These are phyloP conservation scores for Arctium minus DNA, from an alignment of 129 eudicot genomes.

Conservation along the genomic window DNA sequence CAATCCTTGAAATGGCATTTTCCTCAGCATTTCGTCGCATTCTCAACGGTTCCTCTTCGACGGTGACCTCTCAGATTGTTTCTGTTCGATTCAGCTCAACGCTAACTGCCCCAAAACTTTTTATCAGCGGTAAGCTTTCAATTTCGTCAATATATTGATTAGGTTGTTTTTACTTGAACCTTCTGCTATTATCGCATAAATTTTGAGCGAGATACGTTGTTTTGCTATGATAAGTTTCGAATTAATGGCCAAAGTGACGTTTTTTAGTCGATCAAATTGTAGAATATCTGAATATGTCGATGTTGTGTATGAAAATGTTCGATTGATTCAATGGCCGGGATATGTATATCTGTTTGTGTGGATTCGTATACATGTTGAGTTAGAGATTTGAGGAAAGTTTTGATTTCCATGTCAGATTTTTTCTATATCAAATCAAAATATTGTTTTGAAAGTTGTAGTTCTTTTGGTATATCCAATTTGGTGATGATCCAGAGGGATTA, in stretches of 20 bases:
- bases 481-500: background rate
- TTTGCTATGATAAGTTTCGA: background rate
- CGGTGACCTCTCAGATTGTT: slow-evolving; percentile 37
- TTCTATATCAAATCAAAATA: background rate
- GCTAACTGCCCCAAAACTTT: slow-evolving; percentile 88
- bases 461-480: background rate
- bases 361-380: background rate
- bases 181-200: background rate
- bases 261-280: background rate
- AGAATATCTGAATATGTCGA: background rate
- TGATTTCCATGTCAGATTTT: background rate
- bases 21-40: slow-evolving; percentile 57
- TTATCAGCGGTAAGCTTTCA: slow-evolving; percentile 68
- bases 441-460: background rate
- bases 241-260: background rate
- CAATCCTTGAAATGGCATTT: slow-evolving; percentile 48
- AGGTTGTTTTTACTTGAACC: background rate
- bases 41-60: slow-evolving; percentile 42
- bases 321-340: background rate
- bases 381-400: background rate
- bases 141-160: background rate
- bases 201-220: background rate
- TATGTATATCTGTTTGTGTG: background rate
- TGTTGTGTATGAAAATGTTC: background rate
- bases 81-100: slow-evolving; percentile 70